Evolutionary conservation across 257 asterid genomes (phyloP).

Genomic region (Euphrasia confusa): DNA sequence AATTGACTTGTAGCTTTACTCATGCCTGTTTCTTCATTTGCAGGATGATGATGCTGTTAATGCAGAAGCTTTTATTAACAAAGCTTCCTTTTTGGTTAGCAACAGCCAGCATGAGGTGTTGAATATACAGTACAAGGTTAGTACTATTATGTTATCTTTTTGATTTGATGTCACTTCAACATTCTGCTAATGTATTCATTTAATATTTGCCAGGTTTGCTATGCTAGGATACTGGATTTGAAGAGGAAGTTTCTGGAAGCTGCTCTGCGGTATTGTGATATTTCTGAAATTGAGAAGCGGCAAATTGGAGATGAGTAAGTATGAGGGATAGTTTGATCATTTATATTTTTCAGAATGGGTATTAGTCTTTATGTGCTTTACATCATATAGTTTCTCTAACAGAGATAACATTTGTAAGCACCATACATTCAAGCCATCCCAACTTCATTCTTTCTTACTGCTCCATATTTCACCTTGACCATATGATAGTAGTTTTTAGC

Average conservation of each 20-base stretch:
- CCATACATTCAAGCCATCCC: not conserved
- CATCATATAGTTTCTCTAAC: conserved; percentile 1
- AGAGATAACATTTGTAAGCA: not conserved
- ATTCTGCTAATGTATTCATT: conserved; percentile 3
- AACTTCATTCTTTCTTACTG: not conserved
- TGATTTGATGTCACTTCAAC: conserved; percentile 2
- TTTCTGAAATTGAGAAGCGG: conserved; percentile 96
- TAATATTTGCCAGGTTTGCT: conserved; percentile 62
- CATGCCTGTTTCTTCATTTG: conserved; percentile 24
- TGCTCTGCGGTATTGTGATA: conserved; percentile 91
- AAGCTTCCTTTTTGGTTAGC: conserved; percentile 96
- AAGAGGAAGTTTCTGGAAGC: conserved; percentile 99
- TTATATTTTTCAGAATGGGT: not conserved
- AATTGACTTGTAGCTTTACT: conserved; percentile 16
- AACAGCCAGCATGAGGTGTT: conserved; percentile 84
- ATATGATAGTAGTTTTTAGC: conserved; percentile 7
- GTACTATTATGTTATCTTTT: conserved; percentile 12
- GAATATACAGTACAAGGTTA: conserved; percentile 91
- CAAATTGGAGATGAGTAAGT: conserved; percentile 95
- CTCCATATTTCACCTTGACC: not conserved
- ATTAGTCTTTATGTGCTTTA: not conserved
- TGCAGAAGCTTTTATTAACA: conserved; percentile 96
- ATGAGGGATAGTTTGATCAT: conserved; percentile 13
- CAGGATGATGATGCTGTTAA: conserved; percentile 98
- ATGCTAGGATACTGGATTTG: conserved; percentile 91